Base-by-base conservation (phyloP, 257 asterid genomes). In the Craterostigma plantagineum region DNA sequence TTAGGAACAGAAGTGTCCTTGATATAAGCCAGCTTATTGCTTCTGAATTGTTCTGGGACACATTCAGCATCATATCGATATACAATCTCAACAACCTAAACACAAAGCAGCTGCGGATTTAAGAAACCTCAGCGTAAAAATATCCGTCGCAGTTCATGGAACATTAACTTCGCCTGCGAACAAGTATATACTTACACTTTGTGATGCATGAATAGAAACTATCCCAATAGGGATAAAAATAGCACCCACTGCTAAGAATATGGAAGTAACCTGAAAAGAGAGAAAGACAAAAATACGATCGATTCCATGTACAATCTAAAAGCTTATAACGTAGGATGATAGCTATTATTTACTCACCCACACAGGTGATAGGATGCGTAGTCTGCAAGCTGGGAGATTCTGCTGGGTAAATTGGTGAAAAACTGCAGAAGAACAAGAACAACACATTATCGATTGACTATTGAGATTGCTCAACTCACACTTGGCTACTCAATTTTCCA, bases 351-450 rank as follows among this genome's bases (percentile, higher is more conserved):
- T 38, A 56, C 66, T 64, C 61, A 80, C 93, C 82, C 72, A 71
- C 27, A 65, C 52, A 18, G 93, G 91, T 8, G 93, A 71, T 33
- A 77, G 43, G 42, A 81, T 23, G 6, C 30, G 75, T 18, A 91
- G 93, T 59, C 74, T 77, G 67, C 93, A 77, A 43, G 93, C 82
- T 13, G 93, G 93, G 13, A 81, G 79, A 46, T 56, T 65, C 63
- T 77, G 91, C 50, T 77, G 93, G 17, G 73, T 81, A 51, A 81
- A 81, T 63, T 69, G 73, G 54, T 71, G 42, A 13, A 73, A 15
- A 55, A 79, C 93, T 77, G 78, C 70, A 56, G 58, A 60, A 44
- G 13, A 14, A 39, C 13, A 11, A 39, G 16, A n/a, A n/a, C n/a
- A n/a, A n/a, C n/a, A n/a, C n/a, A n/a, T n/a, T n/a, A n/a, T n/a